These are phyloP conservation scores for Acacia pycnantha DNA, from an alignment of 331 rosid species.

Conservation along the genomic window DNA sequence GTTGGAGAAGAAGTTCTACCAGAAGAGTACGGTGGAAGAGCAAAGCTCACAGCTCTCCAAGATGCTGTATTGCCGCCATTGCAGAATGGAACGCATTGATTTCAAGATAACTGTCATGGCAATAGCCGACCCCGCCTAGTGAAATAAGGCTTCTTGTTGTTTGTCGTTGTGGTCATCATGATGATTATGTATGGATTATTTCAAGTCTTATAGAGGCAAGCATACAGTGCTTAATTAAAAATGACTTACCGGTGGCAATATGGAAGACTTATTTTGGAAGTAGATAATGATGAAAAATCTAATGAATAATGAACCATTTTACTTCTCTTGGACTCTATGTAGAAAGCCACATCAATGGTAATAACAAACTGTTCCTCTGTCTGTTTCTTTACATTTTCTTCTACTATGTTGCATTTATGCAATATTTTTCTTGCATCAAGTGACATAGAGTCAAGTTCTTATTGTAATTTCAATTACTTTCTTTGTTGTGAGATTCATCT, in stretches of 20 bases:
- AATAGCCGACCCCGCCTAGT: not conserved
- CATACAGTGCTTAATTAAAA: not conserved
- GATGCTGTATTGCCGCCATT: constrained; percentile 43
- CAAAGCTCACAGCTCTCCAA: constrained; percentile 60
- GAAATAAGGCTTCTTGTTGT: too few relatives aligned
- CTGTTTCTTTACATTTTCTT: not conserved
- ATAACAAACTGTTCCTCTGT: not conserved
- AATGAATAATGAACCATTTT: not conserved
- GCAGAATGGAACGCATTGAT: constrained; percentile 38
- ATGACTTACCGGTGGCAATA: not conserved
- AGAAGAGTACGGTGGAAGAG: constrained; percentile 83
- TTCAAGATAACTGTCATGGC: not conserved
- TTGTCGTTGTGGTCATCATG: too few relatives aligned
- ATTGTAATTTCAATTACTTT: too few relatives aligned
- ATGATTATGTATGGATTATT: not conserved
- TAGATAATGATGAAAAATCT: not conserved
- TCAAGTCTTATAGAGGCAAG: not conserved
- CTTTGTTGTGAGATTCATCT: too few relatives aligned
- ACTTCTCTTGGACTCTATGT: not conserved
- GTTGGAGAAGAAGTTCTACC: constrained; percentile 84
- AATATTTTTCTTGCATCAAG: not conserved
- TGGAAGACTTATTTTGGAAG: not conserved
- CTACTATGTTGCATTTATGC: not conserved
- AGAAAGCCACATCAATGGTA: not conserved
- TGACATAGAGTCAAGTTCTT: not conserved